Percentiles rank a stretch among this genome's conserved stretches.
Evolutionary conservation across 1,284 basidiomycete species (phyloP).

Genomic region (Neolentinus lepideus): DNA sequence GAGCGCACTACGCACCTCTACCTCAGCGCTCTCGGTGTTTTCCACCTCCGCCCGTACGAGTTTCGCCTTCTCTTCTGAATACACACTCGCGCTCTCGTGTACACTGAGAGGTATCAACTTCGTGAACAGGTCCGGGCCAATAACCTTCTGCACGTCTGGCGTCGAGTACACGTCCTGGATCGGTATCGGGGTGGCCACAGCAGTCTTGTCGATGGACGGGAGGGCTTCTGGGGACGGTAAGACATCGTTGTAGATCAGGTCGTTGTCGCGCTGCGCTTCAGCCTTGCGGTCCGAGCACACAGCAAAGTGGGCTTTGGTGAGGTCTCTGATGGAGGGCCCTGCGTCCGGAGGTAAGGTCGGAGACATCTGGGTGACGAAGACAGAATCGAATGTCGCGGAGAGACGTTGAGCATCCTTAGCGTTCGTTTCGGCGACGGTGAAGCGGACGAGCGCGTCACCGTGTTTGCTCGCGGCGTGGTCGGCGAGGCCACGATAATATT

Average conservation of each 20-base stretch:
- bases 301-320: slow-evolving; percentile 79
- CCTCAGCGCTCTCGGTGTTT: slow-evolving; percentile 78
- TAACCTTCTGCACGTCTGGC: slow-evolving; percentile 91
- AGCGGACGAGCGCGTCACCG: slow-evolving; percentile 81
- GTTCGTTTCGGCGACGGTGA: slow-evolving; percentile 70
- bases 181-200: slow-evolving; percentile 74
- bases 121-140: slow-evolving; percentile 89
- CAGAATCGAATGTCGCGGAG: slow-evolving; percentile 65
- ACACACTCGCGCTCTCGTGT: slow-evolving; percentile 93
- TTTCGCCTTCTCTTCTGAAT: slow-evolving; percentile 99
- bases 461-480: slow-evolving; percentile 78
- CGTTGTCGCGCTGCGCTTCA: slow-evolving; percentile 86
- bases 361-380: slow-evolving; percentile 67
- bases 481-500: slow-evolving; percentile 81
- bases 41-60: slow-evolving; percentile 88
- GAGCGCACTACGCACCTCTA: slow-evolving; percentile 72
- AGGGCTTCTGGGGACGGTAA: slow-evolving; percentile 79
- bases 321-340: slow-evolving; percentile 69
- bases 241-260: slow-evolving; percentile 97
- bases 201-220: slow-evolving; percentile 73
- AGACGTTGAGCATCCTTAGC: slow-evolving; percentile 82
- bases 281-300: slow-evolving; percentile 72
- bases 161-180: slow-evolving; percentile 94
- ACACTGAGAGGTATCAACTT: slow-evolving; percentile 90
- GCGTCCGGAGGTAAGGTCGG: slow-evolving; percentile 89